Evolutionary conservation across 495 filamentous ascomycete genomes (phyloP).

Genomic region (Niebla homalea): DNA sequence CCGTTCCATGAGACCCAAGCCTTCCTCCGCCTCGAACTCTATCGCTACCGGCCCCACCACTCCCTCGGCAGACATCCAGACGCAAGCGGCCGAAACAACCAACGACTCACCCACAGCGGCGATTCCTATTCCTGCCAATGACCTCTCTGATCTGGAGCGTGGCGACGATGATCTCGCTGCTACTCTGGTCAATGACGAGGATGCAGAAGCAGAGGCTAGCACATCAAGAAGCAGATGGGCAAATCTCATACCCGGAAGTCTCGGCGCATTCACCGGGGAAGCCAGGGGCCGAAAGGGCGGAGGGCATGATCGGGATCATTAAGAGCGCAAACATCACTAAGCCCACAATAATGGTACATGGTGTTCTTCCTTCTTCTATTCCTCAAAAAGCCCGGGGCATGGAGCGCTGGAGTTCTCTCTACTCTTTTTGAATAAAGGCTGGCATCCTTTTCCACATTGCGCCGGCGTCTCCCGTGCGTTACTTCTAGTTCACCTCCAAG

Average conservation of each 20-base stretch:
- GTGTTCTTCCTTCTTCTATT: no score
- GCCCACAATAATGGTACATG: no score
- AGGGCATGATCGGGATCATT: slow-evolving; percentile 30
- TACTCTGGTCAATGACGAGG: slow-evolving; percentile 28
- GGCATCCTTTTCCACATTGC: no score
- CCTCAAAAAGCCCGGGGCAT: no score
- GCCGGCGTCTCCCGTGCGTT: no score
- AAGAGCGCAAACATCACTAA: slow-evolving; percentile 3
- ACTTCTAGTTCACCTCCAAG: no score
- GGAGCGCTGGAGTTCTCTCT: no score
- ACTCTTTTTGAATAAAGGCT: no score
- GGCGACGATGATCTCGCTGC: slow-evolving; percentile 22
- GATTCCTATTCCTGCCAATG: slow-evolving; percentile 26
- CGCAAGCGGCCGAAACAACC: slow-evolving; percentile 23
- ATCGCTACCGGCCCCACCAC: slow-evolving; percentile 28
- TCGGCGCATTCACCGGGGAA: slow-evolving; percentile 38
- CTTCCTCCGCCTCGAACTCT: slow-evolving; percentile 21
- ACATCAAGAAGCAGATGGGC: slow-evolving; percentile 14
- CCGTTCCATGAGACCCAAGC: slow-evolving; percentile 35
- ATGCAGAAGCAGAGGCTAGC: slow-evolving; percentile 9
- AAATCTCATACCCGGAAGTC: slow-evolving; percentile 27
- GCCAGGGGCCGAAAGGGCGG: slow-evolving; percentile 36
- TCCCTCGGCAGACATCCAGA: slow-evolving; percentile 33
- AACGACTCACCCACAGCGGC: slow-evolving; percentile 38
- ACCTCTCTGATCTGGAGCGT: slow-evolving; percentile 28